These are phyloP conservation scores for Colletotrichum echinochloae DNA, from an alignment of 2,329 filamentous ascomycete genomes.

Conservation along the genomic window DNA sequence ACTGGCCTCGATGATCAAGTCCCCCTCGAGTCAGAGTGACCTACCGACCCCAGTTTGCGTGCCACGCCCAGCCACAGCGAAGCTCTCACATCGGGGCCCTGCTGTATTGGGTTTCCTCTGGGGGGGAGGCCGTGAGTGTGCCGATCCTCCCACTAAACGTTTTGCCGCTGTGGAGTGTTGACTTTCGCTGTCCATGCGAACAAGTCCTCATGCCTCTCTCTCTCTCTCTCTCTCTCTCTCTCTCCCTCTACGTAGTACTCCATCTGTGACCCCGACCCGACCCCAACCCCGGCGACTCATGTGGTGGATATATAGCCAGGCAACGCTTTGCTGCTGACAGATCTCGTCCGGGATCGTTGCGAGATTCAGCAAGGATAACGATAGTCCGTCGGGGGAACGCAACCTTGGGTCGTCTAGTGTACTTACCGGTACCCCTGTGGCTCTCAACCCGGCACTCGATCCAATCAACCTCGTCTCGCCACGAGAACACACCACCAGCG, in stretches of 20 bases:
- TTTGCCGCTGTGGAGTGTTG: slow-evolving; percentile 5
- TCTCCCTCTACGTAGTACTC: neutral
- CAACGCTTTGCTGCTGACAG: slow-evolving; percentile 1
- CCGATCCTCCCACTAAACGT: slow-evolving; percentile 24
- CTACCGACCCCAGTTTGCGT: neutral
- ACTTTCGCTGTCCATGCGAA: neutral
- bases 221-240: too few relatives aligned
- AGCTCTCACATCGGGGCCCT: neutral
- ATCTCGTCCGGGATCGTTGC: slow-evolving; percentile 21
- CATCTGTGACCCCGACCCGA: neutral
- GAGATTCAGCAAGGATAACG: slow-evolving; percentile 25
- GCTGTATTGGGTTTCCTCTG: neutral
- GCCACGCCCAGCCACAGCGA: slow-evolving; percentile 27
- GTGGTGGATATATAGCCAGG: too few relatives aligned
- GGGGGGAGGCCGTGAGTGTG: slow-evolving; percentile 2
- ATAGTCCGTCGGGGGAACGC: slow-evolving; percentile 23
- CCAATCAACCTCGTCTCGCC: slow-evolving; percentile 38
- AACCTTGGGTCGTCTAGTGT: slow-evolving; percentile 27
- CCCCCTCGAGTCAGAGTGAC: neutral
- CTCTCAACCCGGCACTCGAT: slow-evolving; percentile 4
- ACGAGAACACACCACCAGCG: slow-evolving; percentile 29
- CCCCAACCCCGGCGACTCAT: neutral
- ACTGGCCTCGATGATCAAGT: neutral
- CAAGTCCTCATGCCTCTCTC: neutral
- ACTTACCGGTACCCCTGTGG: neutral